phyloP scores from a whole-genome alignment of 768 basidiomycete genomes.

The Boletus speciosus region DNA sequence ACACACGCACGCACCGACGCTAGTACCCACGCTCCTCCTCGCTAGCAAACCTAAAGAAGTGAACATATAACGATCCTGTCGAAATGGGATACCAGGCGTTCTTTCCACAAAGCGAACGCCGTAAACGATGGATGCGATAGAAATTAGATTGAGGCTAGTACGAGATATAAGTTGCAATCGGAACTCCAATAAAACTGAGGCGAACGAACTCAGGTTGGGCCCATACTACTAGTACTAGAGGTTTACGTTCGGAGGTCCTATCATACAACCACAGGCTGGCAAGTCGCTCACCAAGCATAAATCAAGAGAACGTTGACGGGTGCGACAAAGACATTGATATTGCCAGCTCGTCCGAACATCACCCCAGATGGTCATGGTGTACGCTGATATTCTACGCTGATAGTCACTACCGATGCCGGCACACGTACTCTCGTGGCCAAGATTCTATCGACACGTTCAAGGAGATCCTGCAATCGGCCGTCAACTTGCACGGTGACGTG shows the following conservation, averaged over 20 bases:
- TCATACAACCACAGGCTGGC: too few species aligned
- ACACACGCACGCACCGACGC: background rate
- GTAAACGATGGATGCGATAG: background rate
- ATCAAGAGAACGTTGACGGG: background rate
- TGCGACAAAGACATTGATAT: background rate
- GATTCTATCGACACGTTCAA: slow-evolving; percentile 94
- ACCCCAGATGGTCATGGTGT: too few species aligned
- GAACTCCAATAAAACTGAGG: background rate
- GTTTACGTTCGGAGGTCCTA: background rate
- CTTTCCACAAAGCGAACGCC: background rate
- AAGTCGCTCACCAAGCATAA: background rate
- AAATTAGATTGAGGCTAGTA: background rate
- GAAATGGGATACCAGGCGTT: background rate
- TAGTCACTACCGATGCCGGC: too few species aligned
- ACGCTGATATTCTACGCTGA: too few species aligned
- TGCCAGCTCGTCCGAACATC: too few species aligned
- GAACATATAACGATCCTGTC: background rate
- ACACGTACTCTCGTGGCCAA: slow-evolving; percentile 54
- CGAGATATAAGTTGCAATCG: background rate
- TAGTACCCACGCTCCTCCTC: background rate
- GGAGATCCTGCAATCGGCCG: slow-evolving; percentile 89
- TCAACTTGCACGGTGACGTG: slow-evolving; percentile 68
- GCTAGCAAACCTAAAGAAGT: background rate
- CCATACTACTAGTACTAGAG: background rate
- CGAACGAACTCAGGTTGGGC: background rate